Percentiles rank a stretch among this genome's conserved stretches.
These are phyloP conservation scores for Hippophae gyantsensis DNA, from an alignment of 306 rosid genomes.

Conservation along the genomic window DNA sequence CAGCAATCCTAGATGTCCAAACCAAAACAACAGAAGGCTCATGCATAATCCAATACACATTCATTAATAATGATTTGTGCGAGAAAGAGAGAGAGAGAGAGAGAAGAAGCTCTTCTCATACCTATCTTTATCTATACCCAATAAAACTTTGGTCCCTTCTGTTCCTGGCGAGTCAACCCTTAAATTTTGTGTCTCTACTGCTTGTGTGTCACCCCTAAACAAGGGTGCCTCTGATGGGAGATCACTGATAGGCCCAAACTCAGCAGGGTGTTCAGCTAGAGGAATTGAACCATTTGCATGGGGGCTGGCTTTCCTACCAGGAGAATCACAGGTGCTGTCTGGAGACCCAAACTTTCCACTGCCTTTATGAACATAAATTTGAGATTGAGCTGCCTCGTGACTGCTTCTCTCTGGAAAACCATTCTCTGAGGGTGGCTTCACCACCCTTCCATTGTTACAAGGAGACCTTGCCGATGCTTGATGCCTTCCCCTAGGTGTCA, in stretches of 20 bases:
- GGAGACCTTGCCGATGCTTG: slow-evolving; percentile 35
- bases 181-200: slow-evolving; percentile 14
- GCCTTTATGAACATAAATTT: slow-evolving; percentile 17
- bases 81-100: neutral
- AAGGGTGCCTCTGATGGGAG: slow-evolving; percentile 21
- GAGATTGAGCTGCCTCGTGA: slow-evolving; percentile 25
- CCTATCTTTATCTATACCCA: slow-evolving; percentile 28
- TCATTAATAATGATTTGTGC: neutral
- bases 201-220: slow-evolving; percentile 17
- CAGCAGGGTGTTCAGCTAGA: slow-evolving; percentile 22
- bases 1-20: slow-evolving; percentile 37
- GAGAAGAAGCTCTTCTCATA: neutral
- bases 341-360: slow-evolving; percentile 17
- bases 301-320: slow-evolving; percentile 19
- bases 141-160: slow-evolving; percentile 18
- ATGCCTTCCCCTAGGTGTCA: slow-evolving; percentile 37
- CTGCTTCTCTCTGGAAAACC: slow-evolving; percentile 24
- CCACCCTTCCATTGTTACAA: slow-evolving; percentile 26
- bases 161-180: slow-evolving; percentile 15
- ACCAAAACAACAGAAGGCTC: slow-evolving; percentile 14
- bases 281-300: slow-evolving; percentile 22
- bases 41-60: neutral
- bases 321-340: slow-evolving; percentile 23
- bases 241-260: slow-evolving; percentile 23
- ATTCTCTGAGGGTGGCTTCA: slow-evolving; percentile 21